Percentiles rank a stretch among this genome's conserved stretches.
These are phyloP conservation scores for Tripterygium wilfordii DNA, from an alignment of 177 flowering plant genomes.

Conservation along the genomic window DNA sequence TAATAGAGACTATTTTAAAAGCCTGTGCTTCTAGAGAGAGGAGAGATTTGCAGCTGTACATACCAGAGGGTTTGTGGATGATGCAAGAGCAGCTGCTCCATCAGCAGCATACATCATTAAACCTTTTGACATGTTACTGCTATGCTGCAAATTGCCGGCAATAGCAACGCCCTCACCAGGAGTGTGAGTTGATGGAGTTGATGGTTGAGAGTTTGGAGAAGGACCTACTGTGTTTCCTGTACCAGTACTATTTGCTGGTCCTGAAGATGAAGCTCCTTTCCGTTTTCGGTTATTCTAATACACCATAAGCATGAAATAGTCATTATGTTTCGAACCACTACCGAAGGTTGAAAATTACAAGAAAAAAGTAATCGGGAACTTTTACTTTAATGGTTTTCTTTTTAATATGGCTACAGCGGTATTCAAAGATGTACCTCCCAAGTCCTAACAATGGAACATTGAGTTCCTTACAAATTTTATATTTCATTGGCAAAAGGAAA, in stretches of 20 bases:
- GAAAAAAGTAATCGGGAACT: no score
- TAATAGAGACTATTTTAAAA: no score
- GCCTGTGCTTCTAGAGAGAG: no score
- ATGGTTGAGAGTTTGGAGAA: conserved; percentile 74
- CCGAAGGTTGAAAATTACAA: no score
- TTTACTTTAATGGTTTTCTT: no score
- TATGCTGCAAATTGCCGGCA: conserved; percentile 54
- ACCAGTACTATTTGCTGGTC: conserved; percentile 87
- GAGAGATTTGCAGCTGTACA: no score
- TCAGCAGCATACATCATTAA: conserved; percentile 71
- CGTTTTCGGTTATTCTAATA: conserved; percentile 65
- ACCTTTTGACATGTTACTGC: conserved; percentile 44
- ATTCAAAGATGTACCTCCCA: no score
- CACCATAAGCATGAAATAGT: conserved; percentile 8
- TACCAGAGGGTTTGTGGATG: conserved; percentile 81
- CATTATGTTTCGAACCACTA: no score
- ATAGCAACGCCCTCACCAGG: conserved; percentile 70
- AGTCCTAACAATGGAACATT: no score
- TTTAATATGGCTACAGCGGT: no score
- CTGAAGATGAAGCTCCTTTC: conserved; percentile 76
- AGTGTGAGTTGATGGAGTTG: conserved; percentile 65
- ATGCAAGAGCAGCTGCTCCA: conserved; percentile 72
- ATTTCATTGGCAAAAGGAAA: no score
- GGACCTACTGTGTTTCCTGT: conserved; percentile 88
- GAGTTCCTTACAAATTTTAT: no score